phyloP scores from a whole-genome alignment of 2,329 filamentous ascomycete genomes.

The Fusarium cyanostomum region DNA sequence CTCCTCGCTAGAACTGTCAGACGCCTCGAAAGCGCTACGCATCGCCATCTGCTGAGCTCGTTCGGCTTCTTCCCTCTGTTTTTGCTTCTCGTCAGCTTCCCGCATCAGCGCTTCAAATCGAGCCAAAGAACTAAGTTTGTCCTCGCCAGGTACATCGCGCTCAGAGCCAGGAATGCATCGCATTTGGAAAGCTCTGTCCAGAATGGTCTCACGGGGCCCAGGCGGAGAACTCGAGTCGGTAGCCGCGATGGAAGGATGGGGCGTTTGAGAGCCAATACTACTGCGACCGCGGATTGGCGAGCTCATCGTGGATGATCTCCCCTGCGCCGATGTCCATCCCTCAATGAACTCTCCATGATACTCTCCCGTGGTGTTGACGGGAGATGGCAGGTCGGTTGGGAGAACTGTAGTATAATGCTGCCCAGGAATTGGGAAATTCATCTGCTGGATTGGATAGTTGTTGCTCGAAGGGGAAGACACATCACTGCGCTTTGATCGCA shows the following conservation, averaged over 20 bases:
- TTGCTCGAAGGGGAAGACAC: conserved; percentile 67
- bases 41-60: conserved; percentile 48
- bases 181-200: conserved; percentile 73
- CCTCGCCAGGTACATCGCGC: conserved; percentile 62
- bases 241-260: conserved; percentile 50
- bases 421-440: conserved; percentile 51
- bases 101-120: conserved; percentile 73
- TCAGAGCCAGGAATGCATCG: conserved; percentile 70
- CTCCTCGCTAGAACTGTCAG: conserved; percentile 56
- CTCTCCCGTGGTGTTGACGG: conserved; percentile 63
- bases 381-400: conserved; percentile 66
- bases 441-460: conserved; percentile 52
- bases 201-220: conserved; percentile 68
- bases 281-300: conserved; percentile 65
- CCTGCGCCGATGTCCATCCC: conserved; percentile 68
- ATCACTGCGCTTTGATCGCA: conserved; percentile 70
- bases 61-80: conserved; percentile 50
- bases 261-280: conserved; percentile 62
- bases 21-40: conserved; percentile 62
- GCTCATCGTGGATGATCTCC: conserved; percentile 65
- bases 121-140: conserved; percentile 71
- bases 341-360: conserved; percentile 66
- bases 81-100: conserved; percentile 63
- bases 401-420: conserved; percentile 63
- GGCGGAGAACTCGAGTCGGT: conserved; percentile 59